Base-by-base conservation (phyloP, 805 yeast species). In the Pichia insulana region DNA sequence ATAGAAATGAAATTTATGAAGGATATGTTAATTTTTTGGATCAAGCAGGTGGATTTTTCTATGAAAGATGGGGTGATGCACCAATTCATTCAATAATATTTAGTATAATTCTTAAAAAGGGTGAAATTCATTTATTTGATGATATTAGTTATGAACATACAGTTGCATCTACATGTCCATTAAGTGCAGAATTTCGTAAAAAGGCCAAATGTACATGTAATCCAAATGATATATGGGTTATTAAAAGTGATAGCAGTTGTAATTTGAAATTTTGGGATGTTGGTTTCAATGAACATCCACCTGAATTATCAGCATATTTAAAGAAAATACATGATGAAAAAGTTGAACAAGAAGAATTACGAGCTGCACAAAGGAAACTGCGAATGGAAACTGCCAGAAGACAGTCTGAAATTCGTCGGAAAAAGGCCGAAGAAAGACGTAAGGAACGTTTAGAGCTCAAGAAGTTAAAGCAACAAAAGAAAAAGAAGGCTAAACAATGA, bases 1-100 rank as follows among this genome's bases (percentile, higher is more conserved):
- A 74, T 69, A 66, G 87, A 50, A 66, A 76, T 1, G 61, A 66
- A 20, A 63, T 73, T 10, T 84, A 83, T 62, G 66, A 71, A 35
- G 65, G 68, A 9, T 83, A 72, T 61, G 83, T 83, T 54, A 67
- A 80, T 19, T 65, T 67, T 56, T 64, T 85, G 36, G 95, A 85
- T 57, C 51, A 58, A 27, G 63, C 74, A 5, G 94, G 92, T 42
- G 94, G 94, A 0, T 84, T 85, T 59, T 85, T 75, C 58, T 83
- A 84, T 57, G 92, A 86, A 64, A 70, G 96, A 50, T 87, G 95
- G 95, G 96, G 96, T 13, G 96, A 86, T 53, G 77, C 76, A 7
- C 78, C 78, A 1, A 58, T 73, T 30, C 76, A 71, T 54, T 59
- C 76, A 2, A 62, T 73, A 36, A 73, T 68, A 3, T 65, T 65